Evolutionary conservation across 306 rosid species (phyloP).

Genomic region (Gleditsia sinensis): DNA sequence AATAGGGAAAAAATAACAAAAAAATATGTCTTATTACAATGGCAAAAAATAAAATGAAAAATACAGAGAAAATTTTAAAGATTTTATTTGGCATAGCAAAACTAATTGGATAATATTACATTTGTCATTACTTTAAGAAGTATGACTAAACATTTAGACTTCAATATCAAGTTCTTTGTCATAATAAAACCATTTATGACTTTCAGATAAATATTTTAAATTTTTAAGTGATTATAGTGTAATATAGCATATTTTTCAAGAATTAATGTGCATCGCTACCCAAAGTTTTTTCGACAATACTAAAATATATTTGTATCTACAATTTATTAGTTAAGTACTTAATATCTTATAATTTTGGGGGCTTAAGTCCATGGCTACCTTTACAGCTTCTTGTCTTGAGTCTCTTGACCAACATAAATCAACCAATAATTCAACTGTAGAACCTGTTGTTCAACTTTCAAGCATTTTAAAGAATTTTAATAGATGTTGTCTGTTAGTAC

Average conservation of each 20-base stretch:
- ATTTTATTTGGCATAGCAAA: too few species aligned
- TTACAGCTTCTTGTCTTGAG: not conserved
- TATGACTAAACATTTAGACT: too few species aligned
- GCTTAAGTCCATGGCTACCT: not conserved
- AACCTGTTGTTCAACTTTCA: not conserved
- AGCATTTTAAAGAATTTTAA: not conserved
- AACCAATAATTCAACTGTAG: not conserved
- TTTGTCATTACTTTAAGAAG: too few species aligned
- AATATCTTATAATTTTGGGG: not conserved
- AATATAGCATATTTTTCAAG: not conserved
- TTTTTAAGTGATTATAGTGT: not conserved
- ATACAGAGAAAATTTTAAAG: too few species aligned
- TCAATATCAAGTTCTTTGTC: too few species aligned
- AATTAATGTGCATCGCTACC: not conserved
- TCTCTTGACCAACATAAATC: not conserved
- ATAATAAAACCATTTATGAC: not conserved
- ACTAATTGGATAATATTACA: too few species aligned
- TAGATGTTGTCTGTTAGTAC: not conserved
- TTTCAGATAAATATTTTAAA: not conserved
- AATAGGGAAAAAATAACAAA: too few species aligned
- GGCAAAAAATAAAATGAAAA: too few species aligned
- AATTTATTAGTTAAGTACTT: too few species aligned
- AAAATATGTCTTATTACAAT: too few species aligned
- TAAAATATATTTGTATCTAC: not conserved
- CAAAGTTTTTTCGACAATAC: not conserved